phyloP scores from a whole-genome alignment of 208 protist genomes.

The Trypanosomatidae sp. region DNA sequence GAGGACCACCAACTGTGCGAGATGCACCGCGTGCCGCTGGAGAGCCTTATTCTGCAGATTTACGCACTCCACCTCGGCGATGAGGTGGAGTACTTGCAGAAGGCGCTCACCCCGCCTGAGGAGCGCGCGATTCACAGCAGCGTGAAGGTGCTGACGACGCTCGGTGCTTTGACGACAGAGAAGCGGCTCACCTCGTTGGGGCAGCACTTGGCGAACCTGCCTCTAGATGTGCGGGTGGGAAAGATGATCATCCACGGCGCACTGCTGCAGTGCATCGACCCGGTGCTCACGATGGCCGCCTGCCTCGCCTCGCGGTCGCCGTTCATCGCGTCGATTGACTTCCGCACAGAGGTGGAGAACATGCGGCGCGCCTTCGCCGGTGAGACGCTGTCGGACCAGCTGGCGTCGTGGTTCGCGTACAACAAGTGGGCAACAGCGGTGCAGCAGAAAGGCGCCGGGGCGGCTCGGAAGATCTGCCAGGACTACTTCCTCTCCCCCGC shows the following conservation, averaged over 20 bases:
- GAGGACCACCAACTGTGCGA: slow-evolving; percentile 94
- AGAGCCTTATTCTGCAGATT: slow-evolving; percentile 95
- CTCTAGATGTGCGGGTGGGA: slow-evolving; percentile 89
- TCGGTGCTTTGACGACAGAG: slow-evolving; percentile 81
- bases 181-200: slow-evolving; percentile 93
- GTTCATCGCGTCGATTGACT: slow-evolving; percentile 91
- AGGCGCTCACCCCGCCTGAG: slow-evolving; percentile 83
- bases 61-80: slow-evolving; percentile 86
- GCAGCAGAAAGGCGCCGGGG: slow-evolving; percentile 45
- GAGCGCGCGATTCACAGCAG: slow-evolving; percentile 82
- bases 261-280: slow-evolving; percentile 95
- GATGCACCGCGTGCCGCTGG: slow-evolving; percentile 95
- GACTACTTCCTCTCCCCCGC: slow-evolving; percentile 79
- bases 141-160: slow-evolving; percentile 78
- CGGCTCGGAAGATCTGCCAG: slow-evolving; percentile 69
- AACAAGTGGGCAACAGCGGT: slow-evolving; percentile 60
- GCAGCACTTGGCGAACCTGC: slow-evolving; percentile 88
- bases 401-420: slow-evolving; percentile 90
- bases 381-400: slow-evolving; percentile 85
- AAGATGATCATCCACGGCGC: slow-evolving; percentile 96
- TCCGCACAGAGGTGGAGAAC: slow-evolving; percentile 81
- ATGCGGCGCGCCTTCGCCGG: slow-evolving; percentile 74
- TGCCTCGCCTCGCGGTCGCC: slow-evolving; percentile 82
- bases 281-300: slow-evolving; percentile 96
- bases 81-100: slow-evolving; percentile 88